Conservation (phyloP, 257 asterid genomes). For the Knoxia roxburghii region DNA sequence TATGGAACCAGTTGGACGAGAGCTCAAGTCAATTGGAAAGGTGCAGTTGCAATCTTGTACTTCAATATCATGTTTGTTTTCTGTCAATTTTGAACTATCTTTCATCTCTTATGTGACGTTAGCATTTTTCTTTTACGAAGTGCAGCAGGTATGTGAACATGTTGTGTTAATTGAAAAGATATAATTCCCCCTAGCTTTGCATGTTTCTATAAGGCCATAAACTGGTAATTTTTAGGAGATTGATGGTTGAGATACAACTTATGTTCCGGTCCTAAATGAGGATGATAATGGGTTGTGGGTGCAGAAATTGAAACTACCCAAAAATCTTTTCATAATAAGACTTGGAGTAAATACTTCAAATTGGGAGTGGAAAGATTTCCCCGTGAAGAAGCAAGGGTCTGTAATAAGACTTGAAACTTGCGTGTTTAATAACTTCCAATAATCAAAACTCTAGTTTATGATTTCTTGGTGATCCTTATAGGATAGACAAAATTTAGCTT, state of each 20-base stretch:
- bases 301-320: background rate
- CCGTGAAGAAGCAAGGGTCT: background rate
- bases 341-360: background rate
- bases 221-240: background rate
- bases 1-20: constrained; percentile 87
- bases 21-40: constrained; percentile 74
- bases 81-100: constrained; percentile 29
- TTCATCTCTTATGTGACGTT: background rate
- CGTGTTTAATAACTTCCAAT: background rate
- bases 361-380: background rate
- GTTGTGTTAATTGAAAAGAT: background rate
- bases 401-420: background rate
- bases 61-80: background rate
- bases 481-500: background rate
- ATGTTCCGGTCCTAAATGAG: background rate
- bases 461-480: background rate
- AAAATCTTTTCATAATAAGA: background rate
- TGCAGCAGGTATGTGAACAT: background rate
- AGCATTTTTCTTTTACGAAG: too few relatives aligned
- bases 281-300: background rate
- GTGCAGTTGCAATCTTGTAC: constrained; percentile 27
- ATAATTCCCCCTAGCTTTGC: background rate
- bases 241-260: constrained; percentile 1
- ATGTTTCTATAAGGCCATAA: background rate
- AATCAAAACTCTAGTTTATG: background rate